phyloP scores from a whole-genome alignment of 257 asterid genomes.

The Solanum megistacrolobum region DNA sequence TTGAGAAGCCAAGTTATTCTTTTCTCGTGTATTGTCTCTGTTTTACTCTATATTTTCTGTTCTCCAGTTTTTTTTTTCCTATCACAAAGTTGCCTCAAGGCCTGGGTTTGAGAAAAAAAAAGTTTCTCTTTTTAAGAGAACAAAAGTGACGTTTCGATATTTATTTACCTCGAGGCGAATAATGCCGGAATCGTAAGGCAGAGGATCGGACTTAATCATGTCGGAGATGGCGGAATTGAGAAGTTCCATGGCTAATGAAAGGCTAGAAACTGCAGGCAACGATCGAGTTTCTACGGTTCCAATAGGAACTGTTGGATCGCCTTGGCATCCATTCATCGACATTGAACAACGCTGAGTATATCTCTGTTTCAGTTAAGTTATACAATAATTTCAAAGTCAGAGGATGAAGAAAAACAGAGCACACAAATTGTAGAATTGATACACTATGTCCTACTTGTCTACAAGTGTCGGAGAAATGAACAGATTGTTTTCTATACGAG shows the following conservation, averaged over 20 bases:
- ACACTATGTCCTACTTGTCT: background rate
- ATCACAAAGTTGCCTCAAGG: too few species aligned
- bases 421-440: background rate
- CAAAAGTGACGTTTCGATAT: too few species aligned
- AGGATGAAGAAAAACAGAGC: background rate
- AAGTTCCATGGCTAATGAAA: conserved; percentile 42
- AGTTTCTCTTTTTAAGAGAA: too few species aligned
- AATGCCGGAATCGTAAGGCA: conserved; percentile 47
- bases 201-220: conserved; percentile 24
- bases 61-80: too few species aligned
- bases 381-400: background rate
- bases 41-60: too few species aligned
- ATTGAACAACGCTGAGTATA: conserved; percentile 31
- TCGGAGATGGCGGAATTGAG: conserved; percentile 53
- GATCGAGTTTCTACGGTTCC: conserved; percentile 58
- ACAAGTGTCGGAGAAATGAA: conserved; percentile 19
- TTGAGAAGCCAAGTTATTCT: too few species aligned
- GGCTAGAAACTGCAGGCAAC: conserved; percentile 36
- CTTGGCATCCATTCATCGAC: conserved; percentile 59
- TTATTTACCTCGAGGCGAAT: conserved; percentile 64
- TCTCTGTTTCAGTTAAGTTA: conserved; percentile 15
- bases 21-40: too few species aligned
- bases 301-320: conserved; percentile 46
- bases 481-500: conserved; percentile 27
- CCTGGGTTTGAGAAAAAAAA: too few species aligned